Base-by-base conservation (phyloP, 1,284 basidiomycete species). In the Sanghuangporus baumii region DNA sequence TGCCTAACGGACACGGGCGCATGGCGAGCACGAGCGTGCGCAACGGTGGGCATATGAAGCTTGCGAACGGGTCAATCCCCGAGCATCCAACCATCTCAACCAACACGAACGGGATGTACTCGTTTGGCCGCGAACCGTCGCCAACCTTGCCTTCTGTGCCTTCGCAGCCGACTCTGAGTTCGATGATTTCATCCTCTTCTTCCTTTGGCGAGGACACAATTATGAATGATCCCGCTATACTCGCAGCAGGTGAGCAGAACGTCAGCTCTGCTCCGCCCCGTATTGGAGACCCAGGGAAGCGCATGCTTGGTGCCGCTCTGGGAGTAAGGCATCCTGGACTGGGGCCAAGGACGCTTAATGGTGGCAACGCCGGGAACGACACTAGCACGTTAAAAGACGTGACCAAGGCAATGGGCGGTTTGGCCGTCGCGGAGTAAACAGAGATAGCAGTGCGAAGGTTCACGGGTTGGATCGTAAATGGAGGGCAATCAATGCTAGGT, bases 271-370 rank as follows among this genome's bases (percentile, higher is more conserved):
- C 76, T 16, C 55, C 61, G n/a, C 86, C 89, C 23, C 82, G 87
- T 69, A 91, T 93, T 68, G 91, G 90, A 38, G 88, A 93, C 73
- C 88, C 90, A 40, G 90, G 88, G 55, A 90, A 89, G 77, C 81
- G 90, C 69, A 93, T 93, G 89, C 79, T 93, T 40, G 91, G 89
- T 56, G 87, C 87, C 62, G 90, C 89, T 37, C 78, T 93, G 65
- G 91, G 90, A 56, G 81, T 93, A 60, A 81, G 89, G 74, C 89
- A 91, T 74, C 90, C 90, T 26, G 79, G 80, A 43, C 76, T 91
- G 61, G 82, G 81, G 20, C 83, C 86, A 43, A 82, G 88, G 65
- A 72, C 82, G 54, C 70, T 87, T 65, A 81, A 63, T 36, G 61
- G 56, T 34, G 46, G 52, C 26, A 71, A 71, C 38, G 70, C 67